Evolutionary conservation across 1,139 yeast genomes (phyloP), one percentile per base, ranked within the genome.

Genomic region (Yamadazyma sp.): DNA sequence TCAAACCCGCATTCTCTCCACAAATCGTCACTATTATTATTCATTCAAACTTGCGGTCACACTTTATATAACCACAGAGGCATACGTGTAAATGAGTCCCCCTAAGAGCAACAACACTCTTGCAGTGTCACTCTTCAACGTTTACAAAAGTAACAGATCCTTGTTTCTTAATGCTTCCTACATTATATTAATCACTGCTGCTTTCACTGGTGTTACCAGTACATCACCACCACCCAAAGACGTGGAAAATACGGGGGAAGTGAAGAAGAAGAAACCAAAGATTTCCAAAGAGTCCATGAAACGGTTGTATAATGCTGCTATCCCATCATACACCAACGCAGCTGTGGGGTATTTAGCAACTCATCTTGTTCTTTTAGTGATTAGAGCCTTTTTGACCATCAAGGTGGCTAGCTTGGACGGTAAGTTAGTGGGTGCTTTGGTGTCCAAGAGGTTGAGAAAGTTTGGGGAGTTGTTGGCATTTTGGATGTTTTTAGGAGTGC

Each of bases 361-460:
- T 0, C 95, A 90, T 58, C 61, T 89, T 6, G 59, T 70, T 0
- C 67, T 88, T 18, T 67, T 89, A 37, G 76, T 86, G 3, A 51
- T 76, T 4, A 73, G 96, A 48, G 94, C 96, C 0, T 61, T 83
- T 28, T 65, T 90, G 28, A 84, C 96, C 2, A 72, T 90, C 37
- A 81, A 82, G 53, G 94, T 89, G 16, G 97, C 97, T 3, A 80
- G 84, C 13, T 70, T 90, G 44, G 97, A 90, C 59, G 97, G 97
- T 51, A 71, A 73, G 53, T 67, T 90, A 38, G 96, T 90, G 4
- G 89, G 96, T 0, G 80, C 89, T 1, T 70, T 90, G 46, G 88
- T 90, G 24, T 76, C 84, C 30, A 88, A 85, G 45, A 72, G 75
- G 38, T 84, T 89, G 40, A 69, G 70, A 35, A 72, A 71, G 35